A percentile compares a stretch with the other conserved stretches of the same genome.
Conservation (phyloP, 2,329 filamentous ascomycete species). For the Coleophoma crateriformis region DNA sequence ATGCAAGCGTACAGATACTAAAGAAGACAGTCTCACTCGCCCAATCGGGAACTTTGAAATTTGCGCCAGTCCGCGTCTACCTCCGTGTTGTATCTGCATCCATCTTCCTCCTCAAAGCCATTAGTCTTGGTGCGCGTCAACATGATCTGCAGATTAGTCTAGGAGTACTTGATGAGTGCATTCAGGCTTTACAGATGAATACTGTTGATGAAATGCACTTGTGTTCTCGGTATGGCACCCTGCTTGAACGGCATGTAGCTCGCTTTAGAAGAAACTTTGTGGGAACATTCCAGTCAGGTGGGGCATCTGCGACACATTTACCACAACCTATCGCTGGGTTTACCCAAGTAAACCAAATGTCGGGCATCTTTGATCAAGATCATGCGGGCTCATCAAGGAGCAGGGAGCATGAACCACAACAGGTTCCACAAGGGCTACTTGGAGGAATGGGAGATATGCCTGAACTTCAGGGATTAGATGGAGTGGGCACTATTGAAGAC, state of each 20-base stretch:
- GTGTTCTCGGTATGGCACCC: conserved; percentile 3
- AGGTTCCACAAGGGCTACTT: background rate
- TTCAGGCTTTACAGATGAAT: conserved; percentile 2
- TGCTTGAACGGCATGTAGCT: conserved; percentile 6
- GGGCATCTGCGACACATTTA: background rate
- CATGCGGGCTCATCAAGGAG: too few relatives aligned
- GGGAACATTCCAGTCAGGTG: background rate
- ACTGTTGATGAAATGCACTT: conserved; percentile 10
- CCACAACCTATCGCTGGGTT: background rate
- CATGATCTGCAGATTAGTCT: conserved; percentile 4
- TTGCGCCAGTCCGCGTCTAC: conserved; percentile 46
- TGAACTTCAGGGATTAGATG: background rate
- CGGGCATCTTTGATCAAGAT: background rate
- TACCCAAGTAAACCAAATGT: background rate
- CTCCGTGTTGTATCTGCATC: conserved; percentile 48
- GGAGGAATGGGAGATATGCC: background rate
- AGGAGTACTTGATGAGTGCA: conserved; percentile 2
- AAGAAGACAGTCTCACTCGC: conserved; percentile 42
- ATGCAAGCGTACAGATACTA: conserved; percentile 45
- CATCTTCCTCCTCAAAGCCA: conserved; percentile 33
- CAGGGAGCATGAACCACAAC: background rate
- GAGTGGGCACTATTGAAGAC: background rate
- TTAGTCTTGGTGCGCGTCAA: conserved; percentile 5
- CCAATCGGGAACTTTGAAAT: conserved; percentile 39
- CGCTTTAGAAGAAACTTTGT: background rate